Base-by-base conservation (phyloP, 2,329 filamentous ascomycete genomes). In the Spiromastix sp. region DNA sequence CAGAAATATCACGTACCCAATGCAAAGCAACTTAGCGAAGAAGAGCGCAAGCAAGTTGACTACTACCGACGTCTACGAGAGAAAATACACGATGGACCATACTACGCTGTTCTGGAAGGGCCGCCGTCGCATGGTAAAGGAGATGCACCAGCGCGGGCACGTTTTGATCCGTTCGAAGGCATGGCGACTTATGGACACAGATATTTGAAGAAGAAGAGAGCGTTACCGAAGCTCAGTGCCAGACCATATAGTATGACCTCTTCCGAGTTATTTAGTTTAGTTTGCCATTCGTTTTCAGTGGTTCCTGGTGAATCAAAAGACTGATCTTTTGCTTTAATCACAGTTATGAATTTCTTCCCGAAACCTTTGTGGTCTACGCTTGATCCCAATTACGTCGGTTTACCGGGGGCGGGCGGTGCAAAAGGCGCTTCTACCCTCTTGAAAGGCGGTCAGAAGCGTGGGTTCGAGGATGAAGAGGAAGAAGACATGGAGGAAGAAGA, bases 161-260 rank as follows among this genome's bases (percentile, higher is more conserved):
- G 66, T 13, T 72, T 77, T 48, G 72, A 79, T 50, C 71, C 75
- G 2, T 79, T 79, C 47, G 64, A 69, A 28, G 71, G 72, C 37
- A 77, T 77, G 55, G 70, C 71, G 25, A 74, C 72, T 1, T 79
- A 75, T 49, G 68, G 68, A 11, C 63, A 70, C 36, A 70, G 67
- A 47, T 78, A 76, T 51, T 59, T 68, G 37, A 73, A 71, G 43
- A 71, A 72, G 46, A 66, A 67, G 45, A 60, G 71, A 40, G 66
- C 60, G 13, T 48, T 77, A 7, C 75, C 75, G 1, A 67, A 67
- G 41, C 55, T 79, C 13, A 61, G 64, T 31, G 68, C 64, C 15
- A 57, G 71, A 28, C 62, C 70, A 13, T 77, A 75, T 48, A 61
- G 72, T 74, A 50, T 54, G 67, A 61, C 37, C 18, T 17, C 15